Base-by-base conservation (phyloP, 2,329 filamentous ascomycete species). In the Calonectria pseudoreteaudii region DNA sequence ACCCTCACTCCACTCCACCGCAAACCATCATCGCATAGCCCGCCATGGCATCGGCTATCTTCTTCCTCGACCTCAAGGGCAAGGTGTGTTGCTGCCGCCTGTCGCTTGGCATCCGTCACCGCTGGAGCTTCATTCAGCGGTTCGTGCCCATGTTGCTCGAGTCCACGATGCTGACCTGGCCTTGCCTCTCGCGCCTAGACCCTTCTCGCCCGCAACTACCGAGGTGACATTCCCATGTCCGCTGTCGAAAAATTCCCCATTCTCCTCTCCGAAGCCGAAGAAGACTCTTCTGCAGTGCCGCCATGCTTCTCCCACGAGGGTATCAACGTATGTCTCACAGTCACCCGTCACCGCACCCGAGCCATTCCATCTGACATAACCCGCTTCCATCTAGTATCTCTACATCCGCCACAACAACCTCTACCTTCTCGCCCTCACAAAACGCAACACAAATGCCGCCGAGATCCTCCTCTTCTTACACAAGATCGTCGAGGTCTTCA, bases 391-490 rank as follows among this genome's bases (percentile, higher is more conserved):
- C 11, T 75, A 97, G 94, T 99, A 98, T 86, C 94, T 99, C 83
- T 99, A 99, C 87, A 99, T 99, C 86, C 93, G 96, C 83, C 97
- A 99, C 87, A 98, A 98, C 88, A 99, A 99, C 87, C 94, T 99
- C 80, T 99, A 98, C 87, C 94, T 99, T 78, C 94, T 99, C 81
- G 97, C 97, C 76, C 90, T 99, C 74, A 99, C 97, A 72, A 99
- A 99, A 90, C 94, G 96, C 84, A 99, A 99, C 87, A 98, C 95
- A 81, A 99, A 99, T 89, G 97, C 97, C 78, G 95, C 97, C 87
- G 97, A 99, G 87, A 98, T 99, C 80, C 92, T 99, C 60, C 93
- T 99, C 66, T 99, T 99, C 89, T 91, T 99, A 70, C 97, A 99
- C 88, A 98, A 98, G 86, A 91, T 99, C 70, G 97, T 99, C 82